These are phyloP conservation scores for Arthrobotrys conoides DNA, from an alignment of 2,329 filamentous ascomycete genomes.

Conservation along the genomic window DNA sequence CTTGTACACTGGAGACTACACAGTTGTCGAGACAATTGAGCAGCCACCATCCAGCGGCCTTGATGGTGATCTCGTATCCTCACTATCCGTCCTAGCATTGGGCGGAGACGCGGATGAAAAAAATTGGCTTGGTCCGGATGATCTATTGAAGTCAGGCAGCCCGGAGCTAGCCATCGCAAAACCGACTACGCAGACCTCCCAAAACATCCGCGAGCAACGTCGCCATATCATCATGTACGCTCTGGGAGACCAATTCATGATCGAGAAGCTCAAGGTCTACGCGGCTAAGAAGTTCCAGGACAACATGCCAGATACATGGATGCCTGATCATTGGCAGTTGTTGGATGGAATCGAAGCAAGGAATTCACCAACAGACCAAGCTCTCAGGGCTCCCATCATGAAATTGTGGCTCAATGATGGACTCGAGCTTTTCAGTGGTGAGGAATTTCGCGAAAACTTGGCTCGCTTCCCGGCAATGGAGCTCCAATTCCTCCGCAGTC, in stretches of 20 bases:
- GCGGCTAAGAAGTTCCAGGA: constrained; percentile 21
- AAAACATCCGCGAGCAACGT: not conserved
- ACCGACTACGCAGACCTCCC: not conserved
- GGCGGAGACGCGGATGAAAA: not conserved
- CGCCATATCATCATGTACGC: constrained; percentile 35
- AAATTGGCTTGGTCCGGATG: not conserved
- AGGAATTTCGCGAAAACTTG: constrained; percentile 20
- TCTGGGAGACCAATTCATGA: constrained; percentile 37
- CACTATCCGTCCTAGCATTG: not conserved
- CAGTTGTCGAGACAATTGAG: not conserved
- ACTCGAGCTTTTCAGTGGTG: not conserved
- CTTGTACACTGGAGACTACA: constrained; percentile 36
- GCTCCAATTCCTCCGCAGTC: constrained; percentile 16
- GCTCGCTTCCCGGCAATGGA: constrained; percentile 20
- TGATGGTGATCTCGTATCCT: not conserved
- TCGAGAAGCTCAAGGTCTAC: constrained; percentile 12
- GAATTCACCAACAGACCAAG: not conserved
- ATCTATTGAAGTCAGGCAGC: too few species aligned
- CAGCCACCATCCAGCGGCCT: not conserved
- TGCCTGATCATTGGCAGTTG: constrained; percentile 9
- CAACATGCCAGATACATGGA: constrained; percentile 13
- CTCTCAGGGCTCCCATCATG: constrained; percentile 16
- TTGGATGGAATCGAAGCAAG: not conserved
- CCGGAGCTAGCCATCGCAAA: not conserved
- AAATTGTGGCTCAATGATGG: constrained; percentile 33